Evolutionary conservation across 1,139 yeast genomes (phyloP), one percentile per base, ranked within the genome.

Genomic region (Nakaseomyces uthaithaninus): DNA sequence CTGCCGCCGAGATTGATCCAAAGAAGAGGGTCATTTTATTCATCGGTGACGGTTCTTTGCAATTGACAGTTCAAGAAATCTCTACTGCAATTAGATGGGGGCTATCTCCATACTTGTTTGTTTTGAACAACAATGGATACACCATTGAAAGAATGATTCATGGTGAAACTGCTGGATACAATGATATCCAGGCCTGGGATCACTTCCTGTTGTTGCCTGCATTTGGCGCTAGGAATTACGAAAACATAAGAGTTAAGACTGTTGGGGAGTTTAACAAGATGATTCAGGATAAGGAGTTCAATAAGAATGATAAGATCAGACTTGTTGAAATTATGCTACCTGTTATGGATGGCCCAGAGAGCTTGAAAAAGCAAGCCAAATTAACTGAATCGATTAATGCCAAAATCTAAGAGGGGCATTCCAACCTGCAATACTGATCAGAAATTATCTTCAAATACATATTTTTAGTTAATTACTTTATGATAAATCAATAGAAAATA

Each of bases 21-120:
- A 60, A 63, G 46, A 78, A 75, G 61, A 75, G 94, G 68, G 91
- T 81, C 45, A 72, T 83, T 47, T 67, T 85, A 52, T 85, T 85
- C 63, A 82, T 83, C 43, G 94, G 95, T 65, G 95, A 85, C 62
- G 94, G 94, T 59, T 84, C 94, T 23, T 71, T 85, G 59, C 94
- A 85, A 66, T 72, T 85, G 62, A 83, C 94, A 3, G 91, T 80
- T 22, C 93, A 85, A 65, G 93, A 85, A 60, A 80, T 85, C 59
- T 80, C 89, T 49, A 80, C 93, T 52, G 77, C 82, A 79, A 70
- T 81, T 60, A 77, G 84, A 67, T 80, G 86, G 83, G 74, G 76
- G 41, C 72, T 80, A 56, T 80, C 78, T 49, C 91, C 94, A 49
- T 84, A 84, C 67, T 64, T 85, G 57, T 85, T 84, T 60, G 79